These are phyloP conservation scores for Clavispora asparagi DNA, from an alignment of 805 yeast genomes.

Conservation along the genomic window DNA sequence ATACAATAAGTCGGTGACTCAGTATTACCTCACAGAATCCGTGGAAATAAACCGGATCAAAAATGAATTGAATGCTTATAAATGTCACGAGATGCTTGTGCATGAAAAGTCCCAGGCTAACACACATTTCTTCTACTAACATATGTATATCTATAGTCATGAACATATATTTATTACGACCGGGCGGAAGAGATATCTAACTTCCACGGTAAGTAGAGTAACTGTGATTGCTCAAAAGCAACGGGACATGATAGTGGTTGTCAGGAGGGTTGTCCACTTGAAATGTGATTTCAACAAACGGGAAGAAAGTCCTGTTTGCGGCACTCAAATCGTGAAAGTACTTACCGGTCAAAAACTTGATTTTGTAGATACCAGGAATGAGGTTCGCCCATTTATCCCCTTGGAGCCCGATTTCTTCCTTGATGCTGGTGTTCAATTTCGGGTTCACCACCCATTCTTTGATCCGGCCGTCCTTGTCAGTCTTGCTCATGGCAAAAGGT, in stretches of 20 bases:
- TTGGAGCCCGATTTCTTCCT: conserved; percentile 25
- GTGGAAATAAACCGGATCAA: conserved; percentile 51
- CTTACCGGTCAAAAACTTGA: conserved; percentile 69
- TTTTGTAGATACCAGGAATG: conserved; percentile 63
- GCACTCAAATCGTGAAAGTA: conserved; percentile 42
- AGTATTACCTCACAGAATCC: conserved; percentile 47
- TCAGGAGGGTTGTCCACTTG: conserved; percentile 63
- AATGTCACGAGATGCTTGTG: conserved; percentile 61
- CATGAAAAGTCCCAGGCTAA: conserved; percentile 55
- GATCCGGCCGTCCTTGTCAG: conserved; percentile 80
- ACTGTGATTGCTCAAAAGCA: conserved; percentile 77
- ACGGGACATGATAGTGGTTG: conserved; percentile 84
- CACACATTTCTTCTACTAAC: conserved; percentile 59
- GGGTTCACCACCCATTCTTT: conserved; percentile 58
- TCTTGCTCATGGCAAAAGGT: conserved; percentile 63
- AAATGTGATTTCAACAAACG: conserved; percentile 78
- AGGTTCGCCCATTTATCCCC: conserved; percentile 41
- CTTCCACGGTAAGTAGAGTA: conserved; percentile 91
- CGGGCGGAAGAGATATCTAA: conserved; percentile 18
- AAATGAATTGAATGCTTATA: conserved; percentile 59
- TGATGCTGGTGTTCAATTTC: conserved; percentile 7
- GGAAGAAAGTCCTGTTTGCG: conserved; percentile 62
- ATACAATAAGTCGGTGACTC: conserved; percentile 47
- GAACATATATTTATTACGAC: background rate
- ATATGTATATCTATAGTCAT: background rate